These are phyloP conservation scores for Coemansia sp. DNA, from an alignment of 192 early-diverging fungal genomes.

Conservation along the genomic window DNA sequence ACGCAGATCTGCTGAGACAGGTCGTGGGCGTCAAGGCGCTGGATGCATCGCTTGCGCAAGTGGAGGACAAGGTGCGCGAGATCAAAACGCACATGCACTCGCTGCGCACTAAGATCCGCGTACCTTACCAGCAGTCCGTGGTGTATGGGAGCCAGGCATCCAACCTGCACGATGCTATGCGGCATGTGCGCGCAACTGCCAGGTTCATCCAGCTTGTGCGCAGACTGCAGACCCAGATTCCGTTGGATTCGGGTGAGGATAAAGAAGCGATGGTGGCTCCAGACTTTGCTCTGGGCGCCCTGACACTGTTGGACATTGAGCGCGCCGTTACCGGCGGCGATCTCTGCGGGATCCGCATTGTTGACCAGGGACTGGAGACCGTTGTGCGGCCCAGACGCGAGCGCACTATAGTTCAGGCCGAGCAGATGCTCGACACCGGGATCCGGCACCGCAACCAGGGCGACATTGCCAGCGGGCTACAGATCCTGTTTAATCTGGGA, in stretches of 20 bases:
- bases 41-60: constrained; percentile 25
- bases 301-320: constrained; percentile 43
- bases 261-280: not conserved
- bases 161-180: constrained; percentile 33
- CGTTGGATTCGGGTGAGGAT: not conserved
- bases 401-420: constrained; percentile 15
- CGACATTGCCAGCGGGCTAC: constrained; percentile 35
- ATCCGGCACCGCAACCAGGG: constrained; percentile 27
- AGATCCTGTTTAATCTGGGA: constrained; percentile 33
- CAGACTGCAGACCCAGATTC: constrained; percentile 28
- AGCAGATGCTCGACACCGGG: constrained; percentile 22
- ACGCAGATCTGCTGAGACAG: constrained; percentile 33
- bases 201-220: constrained; percentile 38
- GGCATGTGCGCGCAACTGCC: constrained; percentile 16
- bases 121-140: constrained; percentile 40
- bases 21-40: constrained; percentile 26
- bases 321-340: constrained; percentile 10
- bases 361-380: constrained; percentile 19
- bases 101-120: constrained; percentile 36
- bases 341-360: constrained; percentile 22
- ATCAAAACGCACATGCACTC: constrained; percentile 38
- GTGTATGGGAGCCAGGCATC: constrained; percentile 18
- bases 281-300: constrained; percentile 38
- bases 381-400: constrained; percentile 9
- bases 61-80: constrained; percentile 45